A percentile compares a stretch with the other conserved stretches of the same genome.
Evolutionary conservation across 2,329 filamentous ascomycete species (phyloP).

Genomic region (Claviceps africana): DNA sequence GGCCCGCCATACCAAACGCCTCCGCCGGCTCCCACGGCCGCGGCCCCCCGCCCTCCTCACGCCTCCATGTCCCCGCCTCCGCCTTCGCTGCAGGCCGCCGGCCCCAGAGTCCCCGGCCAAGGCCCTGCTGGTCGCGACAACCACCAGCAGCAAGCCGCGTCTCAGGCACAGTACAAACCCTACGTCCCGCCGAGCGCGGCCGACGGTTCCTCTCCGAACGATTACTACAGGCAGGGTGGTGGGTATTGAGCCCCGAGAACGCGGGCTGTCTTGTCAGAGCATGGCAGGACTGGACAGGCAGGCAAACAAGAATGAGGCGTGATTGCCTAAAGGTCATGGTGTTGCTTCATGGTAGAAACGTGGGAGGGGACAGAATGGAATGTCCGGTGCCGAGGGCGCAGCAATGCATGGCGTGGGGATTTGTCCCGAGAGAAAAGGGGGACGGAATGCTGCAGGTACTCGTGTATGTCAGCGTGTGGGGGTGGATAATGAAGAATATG

Average conservation of each 20-base stretch:
- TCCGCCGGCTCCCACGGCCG: neutral
- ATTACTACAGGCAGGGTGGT: slow-evolving; percentile 44
- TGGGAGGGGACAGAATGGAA: too few relatives aligned
- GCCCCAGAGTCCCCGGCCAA: too few relatives aligned
- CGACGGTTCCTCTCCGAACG: slow-evolving; percentile 37
- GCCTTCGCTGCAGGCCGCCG: neutral
- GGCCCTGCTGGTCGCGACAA: too few relatives aligned
- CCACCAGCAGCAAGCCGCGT: slow-evolving; percentile 11
- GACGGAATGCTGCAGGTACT: too few relatives aligned
- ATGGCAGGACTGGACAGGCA: neutral
- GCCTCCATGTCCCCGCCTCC: neutral
- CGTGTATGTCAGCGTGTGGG: too few relatives aligned
- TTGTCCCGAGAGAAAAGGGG: too few relatives aligned
- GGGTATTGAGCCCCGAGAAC: neutral
- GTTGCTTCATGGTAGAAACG: too few relatives aligned
- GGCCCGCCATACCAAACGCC: slow-evolving; percentile 26
- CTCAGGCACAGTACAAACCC: slow-evolving; percentile 40
- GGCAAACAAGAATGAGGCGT: too few relatives aligned
- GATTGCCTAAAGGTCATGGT: too few relatives aligned
- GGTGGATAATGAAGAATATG: too few relatives aligned
- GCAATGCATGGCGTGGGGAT: too few relatives aligned
- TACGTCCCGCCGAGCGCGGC: slow-evolving; percentile 39
- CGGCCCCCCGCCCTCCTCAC: neutral
- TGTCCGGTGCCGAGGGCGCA: too few relatives aligned
- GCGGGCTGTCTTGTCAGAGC: neutral